A percentile compares a stretch with the other conserved stretches of the same genome.
These are phyloP conservation scores for Talaromyces thailandensis DNA, from an alignment of 495 filamentous ascomycete species.

Conservation along the genomic window DNA sequence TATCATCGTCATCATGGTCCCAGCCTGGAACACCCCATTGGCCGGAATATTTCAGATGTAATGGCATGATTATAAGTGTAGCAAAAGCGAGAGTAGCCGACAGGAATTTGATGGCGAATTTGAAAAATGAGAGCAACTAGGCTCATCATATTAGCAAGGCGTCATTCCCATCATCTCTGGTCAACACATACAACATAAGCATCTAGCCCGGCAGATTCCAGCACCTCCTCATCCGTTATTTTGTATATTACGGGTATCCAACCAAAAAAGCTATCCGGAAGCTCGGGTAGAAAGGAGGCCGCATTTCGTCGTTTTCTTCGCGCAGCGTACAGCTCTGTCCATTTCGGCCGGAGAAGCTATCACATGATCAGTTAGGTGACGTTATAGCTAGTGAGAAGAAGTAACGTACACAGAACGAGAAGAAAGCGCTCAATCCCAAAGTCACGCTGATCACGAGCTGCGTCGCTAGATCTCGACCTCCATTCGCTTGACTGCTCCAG, in stretches of 20 bases:
- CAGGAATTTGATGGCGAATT: constrained; percentile 83
- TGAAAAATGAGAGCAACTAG: constrained; percentile 88
- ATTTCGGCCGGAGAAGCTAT: constrained; percentile 76
- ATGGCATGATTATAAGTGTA: constrained; percentile 68
- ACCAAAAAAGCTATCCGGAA: constrained; percentile 82
- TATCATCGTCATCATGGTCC: constrained; percentile 17
- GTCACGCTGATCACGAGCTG: constrained; percentile 50
- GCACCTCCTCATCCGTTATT: constrained; percentile 80
- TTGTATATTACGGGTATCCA: constrained; percentile 89
- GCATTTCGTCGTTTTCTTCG: constrained; percentile 62
- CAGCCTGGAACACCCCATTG: constrained; percentile 33
- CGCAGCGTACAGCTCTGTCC: constrained; percentile 87
- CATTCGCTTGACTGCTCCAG: constrained; percentile 27
- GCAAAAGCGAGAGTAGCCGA: constrained; percentile 70
- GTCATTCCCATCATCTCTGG: neutral
- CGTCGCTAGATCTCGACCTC: constrained; percentile 45
- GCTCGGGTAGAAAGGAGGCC: constrained; percentile 66
- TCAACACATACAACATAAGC: constrained; percentile 73
- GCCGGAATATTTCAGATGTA: constrained; percentile 64
- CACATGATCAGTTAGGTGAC: neutral
- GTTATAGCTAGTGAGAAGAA: neutral
- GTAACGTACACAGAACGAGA: constrained; percentile 51
- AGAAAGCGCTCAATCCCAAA: constrained; percentile 49
- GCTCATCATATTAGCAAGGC: neutral
- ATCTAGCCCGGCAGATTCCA: constrained; percentile 87